These are phyloP conservation scores for Astrocystis sublimbata DNA, from an alignment of 495 filamentous ascomycete genomes.

Conservation along the genomic window DNA sequence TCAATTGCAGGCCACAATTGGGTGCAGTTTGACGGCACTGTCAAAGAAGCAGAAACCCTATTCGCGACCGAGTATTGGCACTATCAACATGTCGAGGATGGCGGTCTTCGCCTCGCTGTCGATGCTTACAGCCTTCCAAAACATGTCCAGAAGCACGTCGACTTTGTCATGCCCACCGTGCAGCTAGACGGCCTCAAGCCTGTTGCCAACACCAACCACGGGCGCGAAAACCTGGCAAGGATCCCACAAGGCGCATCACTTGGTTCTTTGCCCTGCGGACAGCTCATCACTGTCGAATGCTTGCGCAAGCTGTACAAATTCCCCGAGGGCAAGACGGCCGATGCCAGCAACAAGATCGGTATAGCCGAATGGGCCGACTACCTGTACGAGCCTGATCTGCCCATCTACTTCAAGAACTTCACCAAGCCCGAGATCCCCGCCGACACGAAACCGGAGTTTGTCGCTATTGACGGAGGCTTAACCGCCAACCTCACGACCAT, in stretches of 20 bases:
- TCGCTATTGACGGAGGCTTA: conserved; percentile 27
- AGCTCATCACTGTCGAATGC: conserved; percentile 55
- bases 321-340: conserved; percentile 38
- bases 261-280: conserved; percentile 38
- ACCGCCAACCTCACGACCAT: conserved; percentile 32
- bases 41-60: conserved; percentile 54
- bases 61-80: conserved; percentile 57
- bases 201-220: conserved; percentile 4
- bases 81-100: conserved; percentile 48
- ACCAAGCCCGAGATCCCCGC: conserved; percentile 22
- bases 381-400: conserved; percentile 53
- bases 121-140: conserved; percentile 33
- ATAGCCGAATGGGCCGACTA: conserved; percentile 54
- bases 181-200: conserved; percentile 32
- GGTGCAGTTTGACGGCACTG: conserved; percentile 54
- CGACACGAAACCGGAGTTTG: conserved; percentile 18
- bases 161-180: conserved; percentile 35
- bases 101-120: conserved; percentile 52
- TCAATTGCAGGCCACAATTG: conserved; percentile 30
- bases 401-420: conserved; percentile 57
- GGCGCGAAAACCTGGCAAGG: neutral
- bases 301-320: conserved; percentile 57
- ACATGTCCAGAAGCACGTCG: conserved; percentile 26
- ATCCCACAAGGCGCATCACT: conserved; percentile 1
- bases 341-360: conserved; percentile 50